phyloP scores from a whole-genome alignment of 2,329 filamentous ascomycete genomes.

The Ophiostoma sp. region DNA sequence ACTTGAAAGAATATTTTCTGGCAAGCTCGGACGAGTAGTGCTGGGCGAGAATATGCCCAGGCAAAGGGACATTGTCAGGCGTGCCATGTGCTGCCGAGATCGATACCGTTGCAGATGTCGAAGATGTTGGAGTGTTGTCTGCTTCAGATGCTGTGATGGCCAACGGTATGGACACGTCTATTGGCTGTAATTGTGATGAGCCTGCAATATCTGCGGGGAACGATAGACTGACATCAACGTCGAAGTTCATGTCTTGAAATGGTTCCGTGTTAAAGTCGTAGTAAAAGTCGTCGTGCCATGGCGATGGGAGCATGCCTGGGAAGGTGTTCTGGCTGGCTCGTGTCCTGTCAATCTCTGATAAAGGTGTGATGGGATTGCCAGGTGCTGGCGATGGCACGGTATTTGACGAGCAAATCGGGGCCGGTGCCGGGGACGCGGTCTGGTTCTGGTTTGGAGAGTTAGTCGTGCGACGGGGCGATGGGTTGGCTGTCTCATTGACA shows the following conservation, averaged over 20 bases:
- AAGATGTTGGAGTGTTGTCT: background rate
- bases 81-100: background rate
- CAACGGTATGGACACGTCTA: background rate
- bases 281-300: conserved; percentile 18
- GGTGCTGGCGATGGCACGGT: background rate
- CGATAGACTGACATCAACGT: background rate
- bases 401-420: background rate
- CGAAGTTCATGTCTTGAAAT: conserved; percentile 3
- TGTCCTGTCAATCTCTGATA: background rate
- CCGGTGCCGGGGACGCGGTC: background rate
- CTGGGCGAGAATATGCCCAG: conserved; percentile 7
- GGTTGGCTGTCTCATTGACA: background rate
- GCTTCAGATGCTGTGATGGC: background rate
- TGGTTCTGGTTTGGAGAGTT: background rate
- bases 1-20: conserved; percentile 19
- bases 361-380: background rate
- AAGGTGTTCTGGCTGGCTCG: background rate
- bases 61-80: background rate
- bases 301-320: background rate
- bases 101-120: too few relatives aligned
- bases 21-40: conserved; percentile 9
- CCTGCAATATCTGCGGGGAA: background rate
- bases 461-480: background rate
- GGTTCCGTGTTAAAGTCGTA: conserved; percentile 17
- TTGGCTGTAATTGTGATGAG: background rate